Percentiles rank a stretch among this genome's conserved stretches.
Evolutionary conservation across 192 early-diverging fungal genomes (phyloP).

Genomic region (Podila horticola): DNA sequence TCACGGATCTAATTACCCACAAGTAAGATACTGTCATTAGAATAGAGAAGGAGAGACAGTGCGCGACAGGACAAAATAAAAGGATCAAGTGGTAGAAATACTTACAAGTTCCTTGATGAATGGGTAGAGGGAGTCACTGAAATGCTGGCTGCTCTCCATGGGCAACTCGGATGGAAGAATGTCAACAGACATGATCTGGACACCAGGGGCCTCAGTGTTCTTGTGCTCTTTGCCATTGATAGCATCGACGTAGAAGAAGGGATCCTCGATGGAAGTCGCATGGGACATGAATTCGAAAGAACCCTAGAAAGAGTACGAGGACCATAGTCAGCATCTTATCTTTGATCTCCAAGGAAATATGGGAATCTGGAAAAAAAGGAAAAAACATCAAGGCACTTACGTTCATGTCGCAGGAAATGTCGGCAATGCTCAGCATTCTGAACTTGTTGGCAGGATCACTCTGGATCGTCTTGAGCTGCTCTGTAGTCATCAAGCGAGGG

Average conservation of each 20-base stretch:
- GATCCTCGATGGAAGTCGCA: constrained; percentile 88
- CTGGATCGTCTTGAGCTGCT: constrained; percentile 82
- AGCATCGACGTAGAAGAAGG: constrained; percentile 94
- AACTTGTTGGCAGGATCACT: constrained; percentile 67
- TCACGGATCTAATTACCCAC: constrained; percentile 47
- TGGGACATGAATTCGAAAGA: constrained; percentile 95
- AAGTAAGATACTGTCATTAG: constrained; percentile 7
- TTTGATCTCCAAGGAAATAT: not conserved
- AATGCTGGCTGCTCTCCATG: constrained; percentile 92
- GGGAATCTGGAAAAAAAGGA: not conserved
- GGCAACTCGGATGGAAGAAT: constrained; percentile 98
- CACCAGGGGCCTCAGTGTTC: constrained; percentile 73
- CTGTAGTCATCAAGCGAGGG: constrained; percentile 90
- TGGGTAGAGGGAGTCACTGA: constrained; percentile 87
- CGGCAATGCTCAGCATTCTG: constrained; percentile 86
- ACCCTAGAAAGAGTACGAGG: constrained; percentile 62
- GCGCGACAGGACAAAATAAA: not conserved
- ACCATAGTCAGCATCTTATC: not conserved
- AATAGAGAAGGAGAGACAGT: not conserved
- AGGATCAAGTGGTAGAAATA: not conserved
- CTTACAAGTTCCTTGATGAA: constrained; percentile 83
- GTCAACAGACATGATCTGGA: constrained; percentile 98
- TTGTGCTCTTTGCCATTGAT: constrained; percentile 71
- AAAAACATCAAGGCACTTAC: constrained; percentile 45
- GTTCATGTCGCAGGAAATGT: constrained; percentile 94